Base-by-base conservation (phyloP, 257 asterid species). In the Penstemon eatonii region DNA sequence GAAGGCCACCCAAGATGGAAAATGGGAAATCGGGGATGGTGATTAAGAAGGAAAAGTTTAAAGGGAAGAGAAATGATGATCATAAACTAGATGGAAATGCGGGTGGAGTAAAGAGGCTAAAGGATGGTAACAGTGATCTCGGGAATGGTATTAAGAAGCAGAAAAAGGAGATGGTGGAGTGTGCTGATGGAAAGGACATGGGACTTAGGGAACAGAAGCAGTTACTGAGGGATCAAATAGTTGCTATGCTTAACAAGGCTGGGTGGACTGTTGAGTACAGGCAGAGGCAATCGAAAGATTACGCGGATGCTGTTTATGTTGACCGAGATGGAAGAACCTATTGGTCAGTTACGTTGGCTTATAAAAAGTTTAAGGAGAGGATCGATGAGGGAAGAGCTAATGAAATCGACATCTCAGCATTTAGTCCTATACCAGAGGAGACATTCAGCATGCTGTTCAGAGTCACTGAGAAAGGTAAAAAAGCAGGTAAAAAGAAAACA, bases 261-360 rank as follows among this genome's bases (percentile, higher is more conserved):
- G 97, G 99, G 2, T 94, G 99, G 97, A 84, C 83, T 15, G 70
- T 94, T 53, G 87, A 94, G 63, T 83, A 83, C 75, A 78, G 96
- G 75, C 87, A 84, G 75, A 82, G 99, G 74, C 70, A 7, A 41
- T 63, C 73, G 10, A 87, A 60, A 76, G 88, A 84, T 0, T 90
- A 91, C 70, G 72, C 59, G 70, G 99, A 94, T 76, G 93, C 99
- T 5, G 95, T 94, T 12, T 94, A 89, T 80, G 85, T 88, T 68
- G 96, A 89, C 64, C 83, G 81, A 53, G 70, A 77, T 0, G 87
- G 89, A 56, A 87, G 68, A 70, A 72, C 82, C 63, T 75, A 87
- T 76, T 94, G 99, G 99, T 94, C 99, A 3, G 82, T 82, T 72
- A 94, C 97, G 33, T 75, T 83, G 82, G 99, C 99, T 12, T 94